Evolutionary conservation across 2,329 filamentous ascomycete genomes (phyloP), one percentile per base, ranked within the genome.

Genomic region (Teratosphaeria gauchensis): DNA sequence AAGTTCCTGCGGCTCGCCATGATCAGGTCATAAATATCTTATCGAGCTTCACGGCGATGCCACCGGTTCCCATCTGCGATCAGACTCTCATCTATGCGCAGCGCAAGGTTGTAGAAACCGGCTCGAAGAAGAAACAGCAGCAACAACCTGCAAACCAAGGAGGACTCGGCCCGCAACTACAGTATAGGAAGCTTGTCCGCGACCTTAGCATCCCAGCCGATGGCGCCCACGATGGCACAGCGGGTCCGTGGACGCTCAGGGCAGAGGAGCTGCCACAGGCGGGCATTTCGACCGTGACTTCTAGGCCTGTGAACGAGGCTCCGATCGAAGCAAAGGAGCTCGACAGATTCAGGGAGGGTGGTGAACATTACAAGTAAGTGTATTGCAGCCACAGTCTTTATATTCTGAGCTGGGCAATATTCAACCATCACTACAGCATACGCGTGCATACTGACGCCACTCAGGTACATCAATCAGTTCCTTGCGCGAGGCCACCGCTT

Each of bases 1-100:
- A 82, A 66, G 77, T 86, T 58, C 78, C 82, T 9, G 70, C 73
- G 35, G 72, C 77, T 46, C 81, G 83, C 66, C 82, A 85, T 74
- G 75, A 81, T 68, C 82, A 83, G 70, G 76, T 85, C 19, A 74
- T 85, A 57, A 80, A 83, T 67, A 82, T 86, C 65, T 76, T 87
- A 53, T 79, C 83, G 46, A 84, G 84, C 56, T 72, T 85, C 58
- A 80, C 83, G 55, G 82, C 80, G 65, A 83, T 83, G 77, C 83
- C 84, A 68, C 84, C 84, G 46, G 76, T 77, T 65, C 74, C 75
- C 59, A 71, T 78, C 56, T 68, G 79, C 55, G 80, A 85, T 69
- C 79, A 83, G 59, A 78, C 80, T 68, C 72, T 84, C 63, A 70
- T 86, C 65, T 86, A 83, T 76, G 81, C 79, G 64, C 81, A 82